phyloP scores from a whole-genome alignment of 768 basidiomycete species.

The Xanthoconium stramineum region DNA sequence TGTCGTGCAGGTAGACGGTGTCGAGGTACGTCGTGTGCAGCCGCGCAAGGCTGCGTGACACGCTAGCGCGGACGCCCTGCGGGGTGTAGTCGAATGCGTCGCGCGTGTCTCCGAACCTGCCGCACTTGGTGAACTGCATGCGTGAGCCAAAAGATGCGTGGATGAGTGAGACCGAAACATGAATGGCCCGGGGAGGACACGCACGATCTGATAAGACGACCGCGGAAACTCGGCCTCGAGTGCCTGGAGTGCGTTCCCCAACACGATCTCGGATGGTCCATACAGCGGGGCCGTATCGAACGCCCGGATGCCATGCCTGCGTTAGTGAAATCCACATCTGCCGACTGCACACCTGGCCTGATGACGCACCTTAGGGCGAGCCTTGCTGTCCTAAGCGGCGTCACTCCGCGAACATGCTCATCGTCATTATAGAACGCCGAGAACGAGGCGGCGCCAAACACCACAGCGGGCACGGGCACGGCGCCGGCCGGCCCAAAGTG shows the following conservation, averaged over 20 bases:
- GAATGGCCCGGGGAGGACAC: background rate
- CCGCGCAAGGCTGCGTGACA: slow-evolving; percentile 63
- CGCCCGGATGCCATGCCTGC: slow-evolving; percentile 74
- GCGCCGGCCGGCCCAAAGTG: slow-evolving; percentile 29
- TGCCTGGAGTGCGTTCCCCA: slow-evolving; percentile 61
- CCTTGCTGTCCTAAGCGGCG: slow-evolving; percentile 64
- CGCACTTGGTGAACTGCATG: slow-evolving; percentile 79
- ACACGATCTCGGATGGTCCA: slow-evolving; percentile 72
- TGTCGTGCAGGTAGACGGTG: slow-evolving; percentile 78
- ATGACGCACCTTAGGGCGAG: slow-evolving; percentile 66
- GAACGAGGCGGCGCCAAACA: slow-evolving; percentile 73
- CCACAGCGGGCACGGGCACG: slow-evolving; percentile 42
- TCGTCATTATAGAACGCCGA: slow-evolving; percentile 65
- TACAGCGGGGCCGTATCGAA: slow-evolving; percentile 86
- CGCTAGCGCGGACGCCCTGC: slow-evolving; percentile 57
- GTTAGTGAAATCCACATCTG: too few species aligned
- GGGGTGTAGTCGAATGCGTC: slow-evolving; percentile 75
- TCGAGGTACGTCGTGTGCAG: slow-evolving; percentile 79
- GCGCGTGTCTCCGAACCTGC: slow-evolving; percentile 57
- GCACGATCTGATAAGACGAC: slow-evolving; percentile 69
- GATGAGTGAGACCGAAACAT: background rate
- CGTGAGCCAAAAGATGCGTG: background rate
- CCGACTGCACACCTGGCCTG: too few species aligned
- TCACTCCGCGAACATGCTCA: slow-evolving; percentile 50
- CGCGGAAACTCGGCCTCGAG: slow-evolving; percentile 72